A percentile compares a stretch with the other conserved stretches of the same genome.
These are phyloP conservation scores for Talaromyces pinophilus DNA, from an alignment of 2,329 filamentous ascomycete species.

Conservation along the genomic window DNA sequence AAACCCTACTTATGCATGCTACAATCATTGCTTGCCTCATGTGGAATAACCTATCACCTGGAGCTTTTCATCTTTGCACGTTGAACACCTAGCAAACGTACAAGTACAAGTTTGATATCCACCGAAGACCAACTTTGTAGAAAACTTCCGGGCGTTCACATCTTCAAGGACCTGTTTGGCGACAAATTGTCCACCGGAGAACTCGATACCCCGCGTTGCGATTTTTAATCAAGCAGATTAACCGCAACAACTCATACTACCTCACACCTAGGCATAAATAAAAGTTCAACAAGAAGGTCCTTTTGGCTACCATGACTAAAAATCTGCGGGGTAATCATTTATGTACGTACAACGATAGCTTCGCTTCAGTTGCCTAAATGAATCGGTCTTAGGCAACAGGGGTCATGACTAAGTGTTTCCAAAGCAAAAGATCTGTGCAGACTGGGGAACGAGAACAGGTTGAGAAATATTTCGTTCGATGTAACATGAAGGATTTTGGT, in stretches of 20 bases:
- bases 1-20: neutral
- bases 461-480: neutral
- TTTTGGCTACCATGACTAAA: neutral
- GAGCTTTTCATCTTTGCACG: neutral
- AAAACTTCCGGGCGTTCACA: neutral
- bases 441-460: neutral
- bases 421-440: neutral
- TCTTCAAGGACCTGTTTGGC: neutral
- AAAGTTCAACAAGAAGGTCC: neutral
- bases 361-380: neutral
- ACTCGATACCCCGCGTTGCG: neutral
- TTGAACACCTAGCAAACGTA: neutral
- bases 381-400: neutral
- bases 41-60: neutral
- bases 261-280: neutral
- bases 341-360: neutral
- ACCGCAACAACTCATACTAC: no score
- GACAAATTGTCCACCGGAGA: neutral
- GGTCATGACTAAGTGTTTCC: neutral
- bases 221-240: neutral
- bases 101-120: neutral
- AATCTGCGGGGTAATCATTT: neutral
- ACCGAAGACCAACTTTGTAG: neutral
- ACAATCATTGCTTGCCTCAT: neutral
- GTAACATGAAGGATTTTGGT: conserved; percentile 1